Percentiles rank a stretch among this genome's conserved stretches.
phyloP scores from a whole-genome alignment of 2,329 filamentous ascomycete species.

The Whalleya microplaca region DNA sequence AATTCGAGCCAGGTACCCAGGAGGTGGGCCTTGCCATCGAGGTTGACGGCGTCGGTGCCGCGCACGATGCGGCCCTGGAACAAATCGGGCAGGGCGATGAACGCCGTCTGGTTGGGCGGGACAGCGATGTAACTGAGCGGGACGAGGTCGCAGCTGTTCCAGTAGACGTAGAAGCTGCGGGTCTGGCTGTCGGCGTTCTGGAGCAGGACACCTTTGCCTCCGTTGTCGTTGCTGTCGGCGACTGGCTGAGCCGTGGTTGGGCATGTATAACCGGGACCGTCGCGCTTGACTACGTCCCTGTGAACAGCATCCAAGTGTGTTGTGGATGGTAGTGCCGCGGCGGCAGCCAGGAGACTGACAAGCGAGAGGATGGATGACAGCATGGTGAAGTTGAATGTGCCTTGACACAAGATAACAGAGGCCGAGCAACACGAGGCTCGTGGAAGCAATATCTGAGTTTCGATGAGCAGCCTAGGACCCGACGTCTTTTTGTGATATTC shows the following conservation, averaged over 20 bases:
- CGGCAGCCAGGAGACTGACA: slow-evolving; percentile 11
- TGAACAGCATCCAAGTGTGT: background rate
- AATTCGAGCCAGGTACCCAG: slow-evolving; percentile 26
- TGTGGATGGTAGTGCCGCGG: slow-evolving; percentile 8
- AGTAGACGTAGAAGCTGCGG: slow-evolving; percentile 24
- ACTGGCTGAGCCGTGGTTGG: slow-evolving; percentile 1
- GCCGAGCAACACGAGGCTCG: too few relatives aligned
- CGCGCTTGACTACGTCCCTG: too few relatives aligned
- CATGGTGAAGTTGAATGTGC: slow-evolving; percentile 5
- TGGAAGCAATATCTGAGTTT: too few relatives aligned
- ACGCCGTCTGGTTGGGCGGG: slow-evolving; percentile 16
- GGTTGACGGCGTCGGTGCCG: slow-evolving; percentile 13
- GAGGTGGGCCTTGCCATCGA: slow-evolving; percentile 15
- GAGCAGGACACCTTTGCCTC: slow-evolving; percentile 15
- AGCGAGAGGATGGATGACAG: slow-evolving; percentile 14
- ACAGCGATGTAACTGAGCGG: too few relatives aligned
- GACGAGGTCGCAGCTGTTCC: slow-evolving; percentile 28
- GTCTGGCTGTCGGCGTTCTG: slow-evolving; percentile 13
- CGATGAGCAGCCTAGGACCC: too few relatives aligned
- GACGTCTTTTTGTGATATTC: too few relatives aligned
- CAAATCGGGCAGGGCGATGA: slow-evolving; percentile 13
- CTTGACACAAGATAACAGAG: background rate
- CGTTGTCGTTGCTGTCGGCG: background rate
- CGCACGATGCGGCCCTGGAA: slow-evolving; percentile 27
- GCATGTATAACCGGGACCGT: too few relatives aligned